Evolutionary conservation across 805 yeast species (phyloP), one percentile per base, ranked within the genome.

Genomic region (Sugiyamaella boreocaroliniensis): DNA sequence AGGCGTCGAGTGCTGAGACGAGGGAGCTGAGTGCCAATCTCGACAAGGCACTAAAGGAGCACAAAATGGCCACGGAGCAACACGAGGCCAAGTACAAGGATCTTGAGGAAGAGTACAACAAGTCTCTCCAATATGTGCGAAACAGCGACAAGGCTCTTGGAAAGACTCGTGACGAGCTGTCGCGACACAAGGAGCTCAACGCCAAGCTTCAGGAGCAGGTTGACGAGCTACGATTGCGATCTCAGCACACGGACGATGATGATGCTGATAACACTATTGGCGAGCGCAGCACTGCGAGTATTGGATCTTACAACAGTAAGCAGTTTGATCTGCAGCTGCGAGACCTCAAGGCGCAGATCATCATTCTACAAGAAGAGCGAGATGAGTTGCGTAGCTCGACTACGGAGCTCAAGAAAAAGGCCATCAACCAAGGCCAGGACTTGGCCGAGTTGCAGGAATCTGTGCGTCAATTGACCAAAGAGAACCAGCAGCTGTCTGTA

Each of bases 261-360:
- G 59, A 57, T 2, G 59, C 61, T 15, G 62, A 59, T 19, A 32
- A 32, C 11, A 65, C 57, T 4, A 68, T 57, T 10, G 68, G 59
- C n/a, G 70, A 65, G 26, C 64, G 62, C 16, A 68, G 62, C 41
- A 52, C 69, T 20, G 66, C 60, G 22, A 57, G 68, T 20, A 56
- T 65, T 29, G 68, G 62, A 29, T 52, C 70, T 18, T 56, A 47
- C 43, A 54, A 55, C 29, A 49, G 55, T 18, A 65, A 86, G 45
- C 89, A 85, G 58, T 86, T 78, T 62, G 85, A 82, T 56, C 76
- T 88, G 72, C 86, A 83, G 68, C 77, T 89, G 44, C 82, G 86
- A 61, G 96, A 89, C 61, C 71, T 89, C 60, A 86, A 87, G 62
- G 96, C 96, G 3, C 95, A 88, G 65, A 72, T 89, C 58, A 85